These are phyloP conservation scores for Russula vinacea DNA, from an alignment of 768 basidiomycete genomes.

Conservation along the genomic window DNA sequence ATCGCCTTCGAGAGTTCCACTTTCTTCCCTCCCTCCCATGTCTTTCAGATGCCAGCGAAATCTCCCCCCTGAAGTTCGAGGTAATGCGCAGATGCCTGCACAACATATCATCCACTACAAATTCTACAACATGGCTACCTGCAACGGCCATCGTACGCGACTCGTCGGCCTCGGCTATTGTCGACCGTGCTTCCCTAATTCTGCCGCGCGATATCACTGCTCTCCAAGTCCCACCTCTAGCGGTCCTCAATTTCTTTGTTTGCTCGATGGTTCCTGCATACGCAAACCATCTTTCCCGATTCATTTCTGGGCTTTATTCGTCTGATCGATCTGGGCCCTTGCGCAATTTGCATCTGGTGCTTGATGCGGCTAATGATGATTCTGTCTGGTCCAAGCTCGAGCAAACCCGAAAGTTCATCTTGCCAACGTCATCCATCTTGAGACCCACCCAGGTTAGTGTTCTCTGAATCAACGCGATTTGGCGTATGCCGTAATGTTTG, in stretches of 20 bases:
- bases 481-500: conserved; percentile 1
- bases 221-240: conserved; percentile 1
- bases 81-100: conserved; percentile 22
- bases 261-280: conserved; percentile 25
- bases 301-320: conserved; percentile 18
- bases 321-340: conserved; percentile 15
- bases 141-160: conserved; percentile 13
- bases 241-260: conserved; percentile 13
- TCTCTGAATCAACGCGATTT: background rate
- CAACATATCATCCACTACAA: background rate
- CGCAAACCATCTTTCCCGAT: conserved; percentile 11
- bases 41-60: background rate
- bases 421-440: conserved; percentile 14
- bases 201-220: conserved; percentile 9
- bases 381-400: conserved; percentile 17
- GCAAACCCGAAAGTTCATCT: conserved; percentile 9
- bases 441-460: conserved; percentile 30
- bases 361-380: conserved; percentile 12
- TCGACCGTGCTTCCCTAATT: conserved; percentile 15
- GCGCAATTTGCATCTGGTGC: conserved; percentile 17
- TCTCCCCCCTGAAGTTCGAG: conserved; percentile 22
- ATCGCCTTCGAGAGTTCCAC: conserved; percentile 21
- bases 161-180: conserved; percentile 9
- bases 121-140: background rate
- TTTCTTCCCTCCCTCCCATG: conserved; percentile 9